Percentiles rank a stretch among this genome's conserved stretches.
These are phyloP conservation scores for Emydomyces testavorans DNA, from an alignment of 2,329 filamentous ascomycete species.

Conservation along the genomic window DNA sequence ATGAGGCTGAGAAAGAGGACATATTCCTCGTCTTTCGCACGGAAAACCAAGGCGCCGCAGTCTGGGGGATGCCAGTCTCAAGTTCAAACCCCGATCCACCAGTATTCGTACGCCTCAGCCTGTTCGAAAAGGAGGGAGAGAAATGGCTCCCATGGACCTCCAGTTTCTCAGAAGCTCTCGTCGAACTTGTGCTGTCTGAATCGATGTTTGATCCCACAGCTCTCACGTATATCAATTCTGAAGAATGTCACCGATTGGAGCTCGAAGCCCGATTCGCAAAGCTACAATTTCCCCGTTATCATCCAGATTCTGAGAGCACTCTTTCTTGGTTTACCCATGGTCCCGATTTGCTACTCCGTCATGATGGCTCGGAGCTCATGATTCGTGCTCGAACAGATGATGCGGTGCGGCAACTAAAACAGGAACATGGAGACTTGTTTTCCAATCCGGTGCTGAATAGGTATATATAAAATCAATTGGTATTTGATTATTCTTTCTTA, in stretches of 20 bases:
- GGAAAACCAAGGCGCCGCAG: neutral
- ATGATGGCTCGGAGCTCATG: constrained; percentile 5
- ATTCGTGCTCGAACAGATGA: constrained; percentile 2
- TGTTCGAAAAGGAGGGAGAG: neutral
- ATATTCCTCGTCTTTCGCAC: neutral
- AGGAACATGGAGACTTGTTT: neutral
- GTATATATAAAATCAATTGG: neutral
- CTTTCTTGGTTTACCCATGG: constrained; percentile 5
- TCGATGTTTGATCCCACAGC: constrained; percentile 5
- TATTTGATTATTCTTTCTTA: neutral
- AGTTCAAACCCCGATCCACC: neutral
- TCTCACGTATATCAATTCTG: constrained; percentile 5
- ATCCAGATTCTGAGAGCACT: neutral
- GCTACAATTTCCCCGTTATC: constrained; percentile 2
- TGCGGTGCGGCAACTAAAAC: neutral
- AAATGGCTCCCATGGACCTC: neutral
- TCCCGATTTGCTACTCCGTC: neutral
- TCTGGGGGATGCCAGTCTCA: neutral
- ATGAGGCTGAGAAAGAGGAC: neutral
- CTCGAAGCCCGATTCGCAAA: neutral
- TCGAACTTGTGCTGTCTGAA: constrained; percentile 5
- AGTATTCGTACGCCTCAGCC: neutral
- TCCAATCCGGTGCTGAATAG: neutral
- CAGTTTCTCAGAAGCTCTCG: constrained; percentile 1
- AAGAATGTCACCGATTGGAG: constrained; percentile 2